Percentiles rank a stretch among this genome's conserved stretches.
Conservation (phyloP, 257 asterid species). For the Galeopsis tetrahit region DNA sequence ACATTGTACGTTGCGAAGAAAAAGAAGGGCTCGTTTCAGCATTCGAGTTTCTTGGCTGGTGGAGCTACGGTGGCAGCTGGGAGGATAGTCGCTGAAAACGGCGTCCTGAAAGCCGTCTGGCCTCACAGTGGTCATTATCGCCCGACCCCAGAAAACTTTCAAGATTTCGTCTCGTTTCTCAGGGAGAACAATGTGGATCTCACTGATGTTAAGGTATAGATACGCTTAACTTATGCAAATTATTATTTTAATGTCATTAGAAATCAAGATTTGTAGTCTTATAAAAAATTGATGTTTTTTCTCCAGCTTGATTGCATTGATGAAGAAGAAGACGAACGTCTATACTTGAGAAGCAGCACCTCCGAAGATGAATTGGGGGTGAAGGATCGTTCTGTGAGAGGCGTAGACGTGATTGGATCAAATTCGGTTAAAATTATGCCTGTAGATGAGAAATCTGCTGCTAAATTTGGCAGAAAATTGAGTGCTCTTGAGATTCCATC, state of each 20-base stretch:
- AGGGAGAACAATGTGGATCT: slow-evolving; percentile 56
- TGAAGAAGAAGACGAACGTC: slow-evolving; percentile 45
- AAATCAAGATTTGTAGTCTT: background rate
- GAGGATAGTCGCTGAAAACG: slow-evolving; percentile 60
- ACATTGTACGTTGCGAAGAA: slow-evolving; percentile 57
- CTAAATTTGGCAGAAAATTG: slow-evolving; percentile 36
- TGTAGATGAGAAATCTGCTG: slow-evolving; percentile 24
- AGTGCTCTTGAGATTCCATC: slow-evolving; percentile 43
- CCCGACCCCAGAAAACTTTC: slow-evolving; percentile 67
- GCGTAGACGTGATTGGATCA: slow-evolving; percentile 26
- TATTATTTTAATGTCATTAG: background rate
- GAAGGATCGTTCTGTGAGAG: slow-evolving; percentile 26
- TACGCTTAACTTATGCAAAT: background rate
- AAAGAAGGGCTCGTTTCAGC: slow-evolving; percentile 69
- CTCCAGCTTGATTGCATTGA: slow-evolving; percentile 37
- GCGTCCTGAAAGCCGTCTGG: slow-evolving; percentile 65
- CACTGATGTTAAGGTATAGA: slow-evolving; percentile 58
- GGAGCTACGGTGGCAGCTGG: slow-evolving; percentile 79
- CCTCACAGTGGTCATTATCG: slow-evolving; percentile 76
- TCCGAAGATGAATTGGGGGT: slow-evolving; percentile 43
- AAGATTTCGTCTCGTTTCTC: slow-evolving; percentile 59
- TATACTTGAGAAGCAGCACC: slow-evolving; percentile 44
- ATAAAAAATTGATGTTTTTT: slow-evolving; percentile 21
- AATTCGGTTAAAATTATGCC: slow-evolving; percentile 10
- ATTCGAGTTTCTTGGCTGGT: slow-evolving; percentile 74